Evolutionary conservation across 768 basidiomycete genomes (phyloP).

Genomic region (Suillus luteus): DNA sequence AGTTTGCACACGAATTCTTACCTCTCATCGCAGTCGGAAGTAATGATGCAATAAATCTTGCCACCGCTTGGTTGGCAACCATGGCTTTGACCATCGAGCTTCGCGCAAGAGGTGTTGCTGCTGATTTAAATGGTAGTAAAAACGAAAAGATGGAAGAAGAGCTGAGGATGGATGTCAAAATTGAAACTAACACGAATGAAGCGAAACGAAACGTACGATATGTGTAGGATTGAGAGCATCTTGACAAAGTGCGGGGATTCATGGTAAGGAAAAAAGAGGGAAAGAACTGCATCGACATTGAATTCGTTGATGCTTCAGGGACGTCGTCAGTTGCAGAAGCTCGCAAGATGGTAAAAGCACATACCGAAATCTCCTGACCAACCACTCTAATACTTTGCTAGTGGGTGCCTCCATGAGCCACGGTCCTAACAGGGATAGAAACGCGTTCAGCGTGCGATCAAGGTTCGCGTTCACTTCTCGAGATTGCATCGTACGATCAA

Average conservation of each 20-base stretch:
- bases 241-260: slow-evolving; percentile 94
- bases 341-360: slow-evolving; percentile 18
- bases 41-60: slow-evolving; percentile 69
- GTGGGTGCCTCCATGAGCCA: slow-evolving; percentile 82
- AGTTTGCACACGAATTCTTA: slow-evolving; percentile 18
- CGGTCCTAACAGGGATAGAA: slow-evolving; percentile 72
- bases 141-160: slow-evolving; percentile 66
- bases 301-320: slow-evolving; percentile 83
- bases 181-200: neutral
- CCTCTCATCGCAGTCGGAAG: slow-evolving; percentile 60
- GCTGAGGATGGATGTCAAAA: slow-evolving; percentile 37
- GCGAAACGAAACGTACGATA: slow-evolving; percentile 50
- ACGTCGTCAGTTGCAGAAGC: slow-evolving; percentile 1
- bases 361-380: slow-evolving; percentile 90
- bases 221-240: slow-evolving; percentile 83
- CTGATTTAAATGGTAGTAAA: slow-evolving; percentile 73
- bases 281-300: slow-evolving; percentile 76
- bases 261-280: slow-evolving; percentile 91
- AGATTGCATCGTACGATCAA: slow-evolving; percentile 78
- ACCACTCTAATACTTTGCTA: slow-evolving; percentile 89
- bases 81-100: slow-evolving; percentile 75
- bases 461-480: slow-evolving; percentile 63
- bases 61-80: slow-evolving; percentile 66
- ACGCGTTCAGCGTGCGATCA: slow-evolving; percentile 58
- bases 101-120: slow-evolving; percentile 74